Conservation (phyloP, 148 eudicot genomes). For the Tetragonia tetragonoides region DNA sequence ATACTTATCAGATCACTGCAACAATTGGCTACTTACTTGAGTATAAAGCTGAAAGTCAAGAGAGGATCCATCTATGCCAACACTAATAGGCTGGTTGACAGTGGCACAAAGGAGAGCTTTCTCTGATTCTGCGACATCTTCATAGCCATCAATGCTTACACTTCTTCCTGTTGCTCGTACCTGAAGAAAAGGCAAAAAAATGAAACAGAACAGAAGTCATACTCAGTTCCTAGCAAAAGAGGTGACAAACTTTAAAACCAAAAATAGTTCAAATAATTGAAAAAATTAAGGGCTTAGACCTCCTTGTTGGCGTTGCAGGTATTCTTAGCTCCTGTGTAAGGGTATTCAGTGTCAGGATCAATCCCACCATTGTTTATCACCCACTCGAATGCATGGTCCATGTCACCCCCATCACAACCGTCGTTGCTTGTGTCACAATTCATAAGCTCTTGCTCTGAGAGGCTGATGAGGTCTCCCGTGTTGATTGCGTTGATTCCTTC, state of each 20-base stretch:
- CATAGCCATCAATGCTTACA: slow-evolving; percentile 48
- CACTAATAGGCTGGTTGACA: slow-evolving; percentile 56
- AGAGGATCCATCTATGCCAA: slow-evolving; percentile 50
- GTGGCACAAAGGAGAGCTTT: slow-evolving; percentile 51
- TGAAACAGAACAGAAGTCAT: neutral
- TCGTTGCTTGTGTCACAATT: slow-evolving; percentile 48
- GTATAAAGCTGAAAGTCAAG: slow-evolving; percentile 63
- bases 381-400: slow-evolving; percentile 63
- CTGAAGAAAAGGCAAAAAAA: slow-evolving; percentile 25
- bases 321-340: slow-evolving; percentile 46
- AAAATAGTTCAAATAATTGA: neutral
- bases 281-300: slow-evolving; percentile 25
- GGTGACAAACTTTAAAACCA: neutral
- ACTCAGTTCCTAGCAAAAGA: neutral
- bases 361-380: slow-evolving; percentile 54
- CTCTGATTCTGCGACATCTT: slow-evolving; percentile 47
- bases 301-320: slow-evolving; percentile 51
- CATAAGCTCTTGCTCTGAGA: slow-evolving; percentile 61
- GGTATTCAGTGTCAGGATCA: slow-evolving; percentile 48
- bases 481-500: slow-evolving; percentile 54
- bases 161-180: slow-evolving; percentile 22
- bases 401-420: slow-evolving; percentile 59
- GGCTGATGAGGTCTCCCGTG: slow-evolving; percentile 48
- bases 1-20: neutral
- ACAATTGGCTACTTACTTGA: slow-evolving; percentile 36